Evolutionary conservation across 768 basidiomycete species (phyloP).

Genomic region (Tubosaeta sp.): DNA sequence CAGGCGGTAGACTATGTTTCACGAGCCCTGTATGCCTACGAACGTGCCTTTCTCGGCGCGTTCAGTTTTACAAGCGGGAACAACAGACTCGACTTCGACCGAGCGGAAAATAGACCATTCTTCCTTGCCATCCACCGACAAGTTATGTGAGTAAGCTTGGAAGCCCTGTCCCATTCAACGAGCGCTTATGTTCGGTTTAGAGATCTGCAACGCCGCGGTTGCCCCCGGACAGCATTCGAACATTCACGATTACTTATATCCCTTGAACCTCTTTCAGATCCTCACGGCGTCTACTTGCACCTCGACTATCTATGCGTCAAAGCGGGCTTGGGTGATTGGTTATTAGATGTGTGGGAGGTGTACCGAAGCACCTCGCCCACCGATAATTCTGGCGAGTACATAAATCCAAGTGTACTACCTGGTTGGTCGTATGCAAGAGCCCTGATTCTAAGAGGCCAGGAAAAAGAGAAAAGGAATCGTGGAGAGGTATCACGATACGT

Average conservation of each 20-base stretch:
- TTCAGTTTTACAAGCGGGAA: slow-evolving; percentile 82
- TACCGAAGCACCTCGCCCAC: slow-evolving; percentile 7
- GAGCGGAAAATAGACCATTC: slow-evolving; percentile 89
- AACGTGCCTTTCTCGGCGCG: slow-evolving; percentile 80
- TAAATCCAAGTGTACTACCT: slow-evolving; percentile 63
- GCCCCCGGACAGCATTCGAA: slow-evolving; percentile 86
- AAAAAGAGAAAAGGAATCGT: slow-evolving; percentile 42
- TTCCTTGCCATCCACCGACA: slow-evolving; percentile 85
- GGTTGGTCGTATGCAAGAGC: slow-evolving; percentile 76
- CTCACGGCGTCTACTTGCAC: slow-evolving; percentile 79
- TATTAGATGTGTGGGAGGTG: slow-evolving; percentile 56
- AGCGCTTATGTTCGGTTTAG: slow-evolving; percentile 34
- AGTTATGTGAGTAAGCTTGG: slow-evolving; percentile 53
- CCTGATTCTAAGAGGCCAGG: slow-evolving; percentile 54
- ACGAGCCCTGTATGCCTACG: slow-evolving; percentile 90
- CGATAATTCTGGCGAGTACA: slow-evolving; percentile 19
- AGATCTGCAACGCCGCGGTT: slow-evolving; percentile 85
- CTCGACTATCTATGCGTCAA: slow-evolving; percentile 86
- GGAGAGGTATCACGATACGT: slow-evolving; percentile 27
- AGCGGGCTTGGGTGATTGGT: slow-evolving; percentile 74
- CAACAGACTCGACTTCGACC: slow-evolving; percentile 85
- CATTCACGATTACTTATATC: slow-evolving; percentile 82
- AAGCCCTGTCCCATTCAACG: background rate
- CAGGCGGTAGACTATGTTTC: slow-evolving; percentile 87
- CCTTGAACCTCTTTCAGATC: slow-evolving; percentile 84